Conservation (phyloP, 2,329 filamentous ascomycete species). For the Fusarium brachygibbosum region DNA sequence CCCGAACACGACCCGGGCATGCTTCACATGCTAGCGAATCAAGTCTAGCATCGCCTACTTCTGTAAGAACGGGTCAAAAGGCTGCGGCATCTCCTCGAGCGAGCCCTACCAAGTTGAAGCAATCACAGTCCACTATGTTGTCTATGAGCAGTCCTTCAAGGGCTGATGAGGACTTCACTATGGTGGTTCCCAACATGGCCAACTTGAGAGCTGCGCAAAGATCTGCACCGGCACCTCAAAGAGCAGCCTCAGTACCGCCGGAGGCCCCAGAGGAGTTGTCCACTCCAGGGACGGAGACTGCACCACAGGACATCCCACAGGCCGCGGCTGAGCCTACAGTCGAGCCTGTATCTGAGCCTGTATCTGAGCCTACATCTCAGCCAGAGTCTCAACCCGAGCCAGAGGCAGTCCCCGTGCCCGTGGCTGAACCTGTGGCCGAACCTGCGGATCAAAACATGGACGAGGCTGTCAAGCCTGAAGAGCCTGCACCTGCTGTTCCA, state of each 20-base stretch:
- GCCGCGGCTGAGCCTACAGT: conserved; percentile 15
- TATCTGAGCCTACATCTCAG: neutral
- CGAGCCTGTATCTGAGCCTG: neutral
- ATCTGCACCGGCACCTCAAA: conserved; percentile 37
- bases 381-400: neutral
- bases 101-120: conserved; percentile 59
- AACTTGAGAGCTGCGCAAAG: conserved; percentile 52
- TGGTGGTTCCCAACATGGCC: conserved; percentile 64
- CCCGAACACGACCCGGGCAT: conserved; percentile 63
- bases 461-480: conserved; percentile 41
- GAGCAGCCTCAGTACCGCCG: conserved; percentile 24
- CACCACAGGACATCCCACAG: conserved; percentile 18
- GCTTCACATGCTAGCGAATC: conserved; percentile 65
- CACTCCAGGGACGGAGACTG: conserved; percentile 29
- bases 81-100: conserved; percentile 56
- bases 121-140: conserved; percentile 49
- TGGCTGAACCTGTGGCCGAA: conserved; percentile 1
- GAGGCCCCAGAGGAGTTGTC: conserved; percentile 26
- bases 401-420: neutral
- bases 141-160: conserved; percentile 60
- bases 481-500: neutral
- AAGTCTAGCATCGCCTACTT: conserved; percentile 62
- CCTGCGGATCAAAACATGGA: conserved; percentile 7
- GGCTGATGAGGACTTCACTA: conserved; percentile 66
- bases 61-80: conserved; percentile 51